phyloP scores from a whole-genome alignment of 352 stramenopile genomes.

The Aphanomyces astaci region DNA sequence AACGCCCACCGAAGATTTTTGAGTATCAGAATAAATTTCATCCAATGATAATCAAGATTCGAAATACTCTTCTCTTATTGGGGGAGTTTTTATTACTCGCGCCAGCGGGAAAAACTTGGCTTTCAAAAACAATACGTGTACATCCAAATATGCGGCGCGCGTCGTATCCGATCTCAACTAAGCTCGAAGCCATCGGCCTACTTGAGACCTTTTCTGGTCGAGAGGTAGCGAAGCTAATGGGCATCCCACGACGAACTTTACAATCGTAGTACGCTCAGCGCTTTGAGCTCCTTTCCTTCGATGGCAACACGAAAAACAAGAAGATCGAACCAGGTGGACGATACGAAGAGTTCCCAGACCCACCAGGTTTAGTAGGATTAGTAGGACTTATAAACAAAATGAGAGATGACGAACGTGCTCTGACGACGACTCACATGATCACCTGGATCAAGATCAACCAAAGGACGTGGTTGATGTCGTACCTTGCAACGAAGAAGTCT shows the following conservation, averaged over 20 bases:
- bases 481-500: slow-evolving; percentile 9
- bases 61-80: neutral
- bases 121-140: neutral
- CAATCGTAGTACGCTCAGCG: neutral
- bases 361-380: neutral
- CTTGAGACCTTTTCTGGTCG: neutral
- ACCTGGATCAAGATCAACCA: neutral
- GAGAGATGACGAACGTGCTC: neutral
- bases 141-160: neutral
- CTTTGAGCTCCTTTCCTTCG: neutral
- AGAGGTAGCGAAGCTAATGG: neutral
- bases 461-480: neutral
- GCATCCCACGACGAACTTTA: neutral
- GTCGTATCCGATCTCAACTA: neutral
- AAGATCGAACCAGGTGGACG: neutral
- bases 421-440: neutral
- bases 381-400: neutral
- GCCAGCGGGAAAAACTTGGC: neutral
- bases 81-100: neutral
- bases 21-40: neutral
- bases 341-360: neutral
- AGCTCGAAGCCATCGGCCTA: neutral
- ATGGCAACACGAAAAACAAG: neutral
- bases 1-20: slow-evolving; percentile 1
- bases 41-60: neutral